A percentile compares a stretch with the other conserved stretches of the same genome.
Conservation (phyloP, 768 basidiomycete genomes). For the Boletus vermiculosoides region DNA sequence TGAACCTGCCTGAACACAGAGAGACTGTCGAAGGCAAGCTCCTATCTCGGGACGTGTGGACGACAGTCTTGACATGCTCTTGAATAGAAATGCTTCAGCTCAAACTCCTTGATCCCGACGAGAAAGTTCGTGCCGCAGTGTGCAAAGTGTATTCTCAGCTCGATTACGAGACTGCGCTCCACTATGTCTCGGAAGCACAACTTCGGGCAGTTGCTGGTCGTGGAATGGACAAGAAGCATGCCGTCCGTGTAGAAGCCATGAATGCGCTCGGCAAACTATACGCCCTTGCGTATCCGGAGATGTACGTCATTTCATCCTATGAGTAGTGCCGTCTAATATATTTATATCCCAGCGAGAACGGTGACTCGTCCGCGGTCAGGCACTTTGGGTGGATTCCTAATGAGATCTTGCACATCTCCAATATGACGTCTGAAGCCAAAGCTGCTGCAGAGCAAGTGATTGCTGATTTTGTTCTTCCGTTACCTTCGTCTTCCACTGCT, state of each 20-base stretch:
- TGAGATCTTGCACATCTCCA: slow-evolving; percentile 56
- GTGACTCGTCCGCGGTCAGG: slow-evolving; percentile 63
- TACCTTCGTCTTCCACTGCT: slow-evolving; percentile 48
- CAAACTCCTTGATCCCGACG: slow-evolving; percentile 86
- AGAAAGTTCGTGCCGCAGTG: slow-evolving; percentile 81
- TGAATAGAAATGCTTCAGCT: slow-evolving; percentile 51
- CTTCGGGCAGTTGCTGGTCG: slow-evolving; percentile 67
- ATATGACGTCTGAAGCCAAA: slow-evolving; percentile 58
- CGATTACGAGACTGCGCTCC: slow-evolving; percentile 88
- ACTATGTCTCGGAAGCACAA: slow-evolving; percentile 67
- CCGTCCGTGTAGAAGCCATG: slow-evolving; percentile 74
- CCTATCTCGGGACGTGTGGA: not conserved
- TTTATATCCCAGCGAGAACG: slow-evolving; percentile 61
- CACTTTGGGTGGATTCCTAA: slow-evolving; percentile 96
- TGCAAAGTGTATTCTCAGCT: slow-evolving; percentile 80
- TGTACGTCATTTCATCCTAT: slow-evolving; percentile 52
- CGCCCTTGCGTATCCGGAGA: slow-evolving; percentile 80
- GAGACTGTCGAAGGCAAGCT: slow-evolving; percentile 69
- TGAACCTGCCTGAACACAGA: slow-evolving; percentile 63
- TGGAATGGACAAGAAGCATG: slow-evolving; percentile 77
- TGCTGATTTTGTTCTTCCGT: slow-evolving; percentile 76
- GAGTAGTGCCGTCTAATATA: slow-evolving; percentile 3
- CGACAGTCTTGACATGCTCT: slow-evolving; percentile 4
- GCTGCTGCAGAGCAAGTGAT: slow-evolving; percentile 64
- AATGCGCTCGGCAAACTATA: slow-evolving; percentile 76